Evolutionary conservation across 768 basidiomycete species (phyloP), one percentile per base, ranked within the genome.

Genomic region (Lepiota venenata): DNA sequence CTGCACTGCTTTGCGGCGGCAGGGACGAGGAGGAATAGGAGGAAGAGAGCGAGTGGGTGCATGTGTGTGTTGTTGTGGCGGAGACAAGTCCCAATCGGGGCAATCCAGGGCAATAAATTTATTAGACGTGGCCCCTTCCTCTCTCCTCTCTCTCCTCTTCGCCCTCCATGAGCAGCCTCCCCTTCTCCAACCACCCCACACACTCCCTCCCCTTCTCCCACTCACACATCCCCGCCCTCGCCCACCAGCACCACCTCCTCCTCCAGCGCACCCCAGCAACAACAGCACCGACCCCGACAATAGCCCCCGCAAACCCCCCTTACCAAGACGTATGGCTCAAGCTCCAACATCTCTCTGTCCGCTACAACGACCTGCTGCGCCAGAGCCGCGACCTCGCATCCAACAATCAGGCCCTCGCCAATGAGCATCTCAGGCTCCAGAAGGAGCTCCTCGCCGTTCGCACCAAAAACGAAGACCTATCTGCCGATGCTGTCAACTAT

Each of bases 111-210:
- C 32, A 29, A 47, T 32, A 47, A 47, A 29, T 27, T 11, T 32
- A 15, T 16, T 4, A 10, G 48, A 49, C 48, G 48, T 49, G 48
- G 48, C 48, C 21, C 16, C 21, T 15, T 38, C 32, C 27, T 15
- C 21, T 27, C 40, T n/a, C 39, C 32, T 15, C 46, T 22, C 46
- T 45, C 46, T 46, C 48, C 46, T 27, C 48, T n/a, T n/a, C n/a
- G n/a, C n/a, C n/a, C 29, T 45, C 48, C 46, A 55, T 47, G 46
- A 39, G 48, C n/a, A 10, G 35, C 46, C 53, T 47, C 47, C 39
- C 46, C 4, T 2, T 43, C 38, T 22, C 53, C 10, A 47, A 42
- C 46, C 32, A 48, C 16, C 29, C 39, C 22, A 46, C 46, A 7
- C 47, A 35, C 22, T 48, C 43, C 36, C 53, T 35, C 11, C 38